phyloP scores from a whole-genome alignment of 2,329 filamentous ascomycete species.

The Plectosphaerella sp. region DNA sequence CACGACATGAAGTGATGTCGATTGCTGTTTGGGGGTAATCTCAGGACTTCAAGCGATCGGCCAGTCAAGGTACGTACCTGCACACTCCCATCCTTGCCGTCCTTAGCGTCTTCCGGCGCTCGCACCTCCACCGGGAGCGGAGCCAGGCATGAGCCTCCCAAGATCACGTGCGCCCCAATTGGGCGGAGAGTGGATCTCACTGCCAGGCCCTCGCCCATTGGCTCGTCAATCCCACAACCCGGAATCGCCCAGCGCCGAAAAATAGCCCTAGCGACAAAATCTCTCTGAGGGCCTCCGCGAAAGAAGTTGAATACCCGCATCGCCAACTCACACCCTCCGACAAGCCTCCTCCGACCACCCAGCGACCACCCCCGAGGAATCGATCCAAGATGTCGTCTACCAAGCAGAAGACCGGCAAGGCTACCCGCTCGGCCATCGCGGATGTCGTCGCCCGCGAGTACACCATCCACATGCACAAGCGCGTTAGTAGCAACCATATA shows the following conservation, averaged over 20 bases:
- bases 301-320: neutral
- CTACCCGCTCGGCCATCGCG: conserved; percentile 85
- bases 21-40: neutral
- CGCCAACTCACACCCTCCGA: conserved; percentile 10
- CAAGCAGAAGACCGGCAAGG: conserved; percentile 67
- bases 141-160: neutral
- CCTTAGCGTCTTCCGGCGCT: neutral
- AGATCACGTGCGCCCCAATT: neutral
- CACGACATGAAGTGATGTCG: neutral
- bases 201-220: neutral
- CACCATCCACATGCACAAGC: conserved; percentile 99
- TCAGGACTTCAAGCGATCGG: neutral
- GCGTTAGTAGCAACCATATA: conserved; percentile 27
- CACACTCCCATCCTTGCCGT: neutral
- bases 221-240: neutral
- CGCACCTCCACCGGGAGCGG: neutral
- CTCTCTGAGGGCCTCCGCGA: neutral
- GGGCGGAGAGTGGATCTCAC: neutral
- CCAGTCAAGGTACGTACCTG: too few relatives aligned
- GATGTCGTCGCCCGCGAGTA: conserved; percentile 99
- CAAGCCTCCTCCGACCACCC: conserved; percentile 8
- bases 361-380: conserved; percentile 19
- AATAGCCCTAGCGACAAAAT: conserved; percentile 1
- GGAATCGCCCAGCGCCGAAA: neutral
- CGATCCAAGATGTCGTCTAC: conserved; percentile 51